Evolutionary conservation across 2,329 filamentous ascomycete species (phyloP), one percentile per base, ranked within the genome.

Genomic region (Herpotrichia juniperi): DNA sequence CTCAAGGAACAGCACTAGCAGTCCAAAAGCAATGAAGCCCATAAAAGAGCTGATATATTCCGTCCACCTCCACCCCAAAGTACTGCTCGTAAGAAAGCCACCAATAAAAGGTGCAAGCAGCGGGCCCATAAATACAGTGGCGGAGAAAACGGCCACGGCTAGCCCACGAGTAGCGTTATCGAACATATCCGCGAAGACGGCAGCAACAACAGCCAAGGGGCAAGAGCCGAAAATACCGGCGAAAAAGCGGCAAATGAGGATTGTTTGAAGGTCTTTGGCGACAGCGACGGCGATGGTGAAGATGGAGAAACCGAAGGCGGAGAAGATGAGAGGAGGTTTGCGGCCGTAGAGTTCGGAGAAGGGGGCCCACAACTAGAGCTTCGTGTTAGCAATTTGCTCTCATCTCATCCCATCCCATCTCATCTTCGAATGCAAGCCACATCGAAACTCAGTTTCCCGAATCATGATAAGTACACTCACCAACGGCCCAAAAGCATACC

Each of bases 151-250:
- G 3, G 79, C 79, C 42, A 83, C 78, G 2, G 73, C 72, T 0
- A 75, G 54, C 42, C 74, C 72, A 32, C 61, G 76, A 53, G 50
- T 45, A 19, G 69, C 71, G 57, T 82, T 82, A 61, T 81, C 72
- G 58, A 81, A 83, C 73, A 83, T 83, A 56, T 84, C 81, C 1
- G 81, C 79, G 54, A 83, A 85, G 8, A 85, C 77, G 5, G 81
- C 81, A 7, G 79, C 81, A 3, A 83, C 81, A 3, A 72, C 68
- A 4, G 81, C 77, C 16, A 83, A 64, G 0, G 81, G 81, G 52
- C 77, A 80, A n/a, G 81, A 80, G 4, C 79, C 80, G 58, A 81
- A 83, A 46, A 82, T 74, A 10, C 81, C 81, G 8, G 76, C 77
- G 58, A 81, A 83, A 64, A 83, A 83, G 3, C 81, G 78, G 56